phyloP scores from a whole-genome alignment of 495 filamentous ascomycete genomes.

The Jackrogersella multiformis region DNA sequence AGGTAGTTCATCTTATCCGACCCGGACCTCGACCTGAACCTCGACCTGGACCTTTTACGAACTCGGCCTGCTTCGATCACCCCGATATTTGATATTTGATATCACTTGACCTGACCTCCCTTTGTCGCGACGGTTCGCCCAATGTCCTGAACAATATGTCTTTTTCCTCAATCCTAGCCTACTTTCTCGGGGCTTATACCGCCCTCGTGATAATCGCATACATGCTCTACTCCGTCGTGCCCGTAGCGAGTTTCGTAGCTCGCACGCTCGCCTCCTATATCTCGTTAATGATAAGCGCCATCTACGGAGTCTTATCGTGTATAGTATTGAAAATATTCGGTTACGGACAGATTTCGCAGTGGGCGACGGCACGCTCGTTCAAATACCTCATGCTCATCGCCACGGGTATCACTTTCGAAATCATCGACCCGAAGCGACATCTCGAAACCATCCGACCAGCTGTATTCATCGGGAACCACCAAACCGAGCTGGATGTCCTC shows the following conservation, averaged over 20 bases:
- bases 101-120: background rate
- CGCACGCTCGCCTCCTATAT: constrained; percentile 77
- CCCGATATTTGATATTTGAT: background rate
- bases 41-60: too few relatives aligned
- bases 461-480: constrained; percentile 93
- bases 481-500: constrained; percentile 92
- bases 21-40: background rate
- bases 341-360: constrained; percentile 80
- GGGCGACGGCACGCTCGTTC: constrained; percentile 82
- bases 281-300: constrained; percentile 69
- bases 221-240: constrained; percentile 63
- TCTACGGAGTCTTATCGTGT: constrained; percentile 81
- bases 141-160: constrained; percentile 4
- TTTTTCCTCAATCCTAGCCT: constrained; percentile 55
- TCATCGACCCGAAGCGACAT: constrained; percentile 72
- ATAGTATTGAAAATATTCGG: constrained; percentile 75
- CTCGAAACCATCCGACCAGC: constrained; percentile 76
- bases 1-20: background rate
- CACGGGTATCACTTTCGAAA: constrained; percentile 81
- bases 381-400: constrained; percentile 79
- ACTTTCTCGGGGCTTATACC: constrained; percentile 66
- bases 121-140: too few relatives aligned
- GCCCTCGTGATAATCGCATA: constrained; percentile 67
- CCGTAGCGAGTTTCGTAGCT: constrained; percentile 71
- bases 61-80: too few relatives aligned